A percentile compares a stretch with the other conserved stretches of the same genome.
These are phyloP conservation scores for Mollisiaceae sp. DNA, from an alignment of 2,329 filamentous ascomycete genomes.

Conservation along the genomic window DNA sequence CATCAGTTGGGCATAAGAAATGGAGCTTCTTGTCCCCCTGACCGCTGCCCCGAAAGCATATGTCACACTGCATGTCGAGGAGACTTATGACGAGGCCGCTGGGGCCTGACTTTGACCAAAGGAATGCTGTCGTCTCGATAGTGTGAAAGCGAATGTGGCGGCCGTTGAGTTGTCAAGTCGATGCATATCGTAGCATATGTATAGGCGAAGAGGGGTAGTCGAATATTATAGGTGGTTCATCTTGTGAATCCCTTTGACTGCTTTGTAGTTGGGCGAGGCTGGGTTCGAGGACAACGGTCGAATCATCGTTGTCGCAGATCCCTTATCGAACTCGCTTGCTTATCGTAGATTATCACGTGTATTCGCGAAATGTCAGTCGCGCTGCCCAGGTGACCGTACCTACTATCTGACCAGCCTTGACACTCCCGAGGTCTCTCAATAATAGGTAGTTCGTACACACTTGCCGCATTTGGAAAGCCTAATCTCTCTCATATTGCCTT, in stretches of 20 bases:
- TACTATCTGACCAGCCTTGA: not conserved
- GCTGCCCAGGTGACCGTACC: not conserved
- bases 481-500: not conserved
- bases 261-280: conserved; percentile 5
- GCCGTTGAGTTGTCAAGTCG: conserved; percentile 14
- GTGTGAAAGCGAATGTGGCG: conserved; percentile 18
- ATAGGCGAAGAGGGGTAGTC: conserved; percentile 7
- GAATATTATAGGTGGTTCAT: conserved; percentile 22
- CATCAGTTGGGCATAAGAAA: conserved; percentile 73
- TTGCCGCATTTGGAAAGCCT: not conserved
- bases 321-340: conserved; percentile 3
- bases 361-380: conserved; percentile 1
- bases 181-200: conserved; percentile 27
- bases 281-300: conserved; percentile 3
- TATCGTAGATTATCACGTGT: not conserved
- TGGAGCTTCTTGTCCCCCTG: conserved; percentile 55
- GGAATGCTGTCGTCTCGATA: conserved; percentile 20
- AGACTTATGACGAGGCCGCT: conserved; percentile 22
- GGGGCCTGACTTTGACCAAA: conserved; percentile 6
- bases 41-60: conserved; percentile 62
- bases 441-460: not conserved
- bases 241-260: conserved; percentile 14
- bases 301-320: not conserved
- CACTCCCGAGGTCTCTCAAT: not conserved
- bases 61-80: conserved; percentile 67